A percentile compares a stretch with the other conserved stretches of the same genome.
phyloP scores from a whole-genome alignment of 1,284 basidiomycete species.

The Microbotryum intermedium region DNA sequence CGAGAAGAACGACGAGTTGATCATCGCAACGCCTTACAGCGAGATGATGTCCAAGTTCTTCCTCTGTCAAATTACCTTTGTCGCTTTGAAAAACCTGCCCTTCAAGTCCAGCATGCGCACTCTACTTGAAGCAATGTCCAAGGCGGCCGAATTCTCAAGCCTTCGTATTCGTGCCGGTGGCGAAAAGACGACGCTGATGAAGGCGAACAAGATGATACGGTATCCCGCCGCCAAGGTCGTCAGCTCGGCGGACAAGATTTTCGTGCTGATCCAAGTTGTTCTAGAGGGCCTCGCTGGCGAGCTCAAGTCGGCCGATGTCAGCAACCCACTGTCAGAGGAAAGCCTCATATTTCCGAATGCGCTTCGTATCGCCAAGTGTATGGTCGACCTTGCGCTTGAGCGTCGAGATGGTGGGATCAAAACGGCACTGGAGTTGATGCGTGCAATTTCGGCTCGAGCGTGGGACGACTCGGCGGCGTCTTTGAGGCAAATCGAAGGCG shows the following conservation, averaged over 20 bases:
- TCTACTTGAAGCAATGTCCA: slow-evolving; percentile 29
- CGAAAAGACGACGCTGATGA: slow-evolving; percentile 30
- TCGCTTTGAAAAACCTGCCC: slow-evolving; percentile 20
- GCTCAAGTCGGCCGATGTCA: slow-evolving; percentile 18
- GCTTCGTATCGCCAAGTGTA: slow-evolving; percentile 27
- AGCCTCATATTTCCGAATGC: slow-evolving; percentile 19
- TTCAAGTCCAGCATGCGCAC: slow-evolving; percentile 18
- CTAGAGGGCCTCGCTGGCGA: slow-evolving; percentile 24
- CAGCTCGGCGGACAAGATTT: slow-evolving; percentile 25
- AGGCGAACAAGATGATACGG: slow-evolving; percentile 25
- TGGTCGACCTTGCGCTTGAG: slow-evolving; percentile 29
- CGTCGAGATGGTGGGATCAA: slow-evolving; percentile 21
- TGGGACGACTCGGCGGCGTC: slow-evolving; percentile 38
- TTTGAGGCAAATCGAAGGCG: slow-evolving; percentile 37
- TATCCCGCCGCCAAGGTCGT: slow-evolving; percentile 26
- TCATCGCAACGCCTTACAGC: slow-evolving; percentile 21
- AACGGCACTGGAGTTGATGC: slow-evolving; percentile 31
- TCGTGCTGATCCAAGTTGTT: slow-evolving; percentile 18
- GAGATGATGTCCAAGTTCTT: slow-evolving; percentile 31
- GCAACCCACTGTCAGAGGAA: slow-evolving; percentile 23
- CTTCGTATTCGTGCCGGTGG: slow-evolving; percentile 37
- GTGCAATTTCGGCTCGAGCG: slow-evolving; percentile 35
- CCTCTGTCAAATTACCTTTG: slow-evolving; percentile 28
- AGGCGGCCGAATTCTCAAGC: slow-evolving; percentile 37
- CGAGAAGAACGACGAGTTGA: slow-evolving; percentile 5